These are phyloP conservation scores for Rhypophila decipiens DNA, from an alignment of 495 filamentous ascomycete genomes.

Conservation along the genomic window DNA sequence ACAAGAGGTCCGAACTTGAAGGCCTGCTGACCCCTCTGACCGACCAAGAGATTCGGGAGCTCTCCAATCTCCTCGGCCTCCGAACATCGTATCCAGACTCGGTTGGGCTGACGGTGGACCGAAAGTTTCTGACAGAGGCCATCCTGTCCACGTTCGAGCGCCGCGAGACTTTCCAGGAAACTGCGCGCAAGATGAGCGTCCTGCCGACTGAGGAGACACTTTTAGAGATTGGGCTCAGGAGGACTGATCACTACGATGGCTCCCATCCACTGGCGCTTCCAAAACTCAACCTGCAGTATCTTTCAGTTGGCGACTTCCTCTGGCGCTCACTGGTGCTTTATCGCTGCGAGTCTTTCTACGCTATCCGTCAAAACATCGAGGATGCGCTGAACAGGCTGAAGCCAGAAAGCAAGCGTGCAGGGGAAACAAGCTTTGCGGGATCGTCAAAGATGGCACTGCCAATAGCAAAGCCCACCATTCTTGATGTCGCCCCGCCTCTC, in stretches of 20 bases:
- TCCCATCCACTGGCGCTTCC: slow-evolving; percentile 85
- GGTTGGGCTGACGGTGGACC: slow-evolving; percentile 52
- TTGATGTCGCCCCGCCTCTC: slow-evolving; percentile 76
- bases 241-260: slow-evolving; percentile 86
- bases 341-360: slow-evolving; percentile 88
- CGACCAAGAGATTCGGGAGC: slow-evolving; percentile 62
- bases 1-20: slow-evolving; percentile 70
- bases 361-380: slow-evolving; percentile 86
- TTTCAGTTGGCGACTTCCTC: slow-evolving; percentile 91
- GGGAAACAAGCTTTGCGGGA: slow-evolving; percentile 67
- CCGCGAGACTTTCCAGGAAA: slow-evolving; percentile 77
- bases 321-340: slow-evolving; percentile 89
- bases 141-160: slow-evolving; percentile 73
- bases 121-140: slow-evolving; percentile 67
- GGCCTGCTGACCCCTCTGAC: slow-evolving; percentile 65
- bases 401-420: slow-evolving; percentile 57
- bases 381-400: slow-evolving; percentile 70
- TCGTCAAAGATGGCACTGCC: slow-evolving; percentile 89
- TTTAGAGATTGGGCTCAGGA: slow-evolving; percentile 77
- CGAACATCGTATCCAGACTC: slow-evolving; percentile 73
- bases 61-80: slow-evolving; percentile 68
- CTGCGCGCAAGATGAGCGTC: slow-evolving; percentile 59
- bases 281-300: slow-evolving; percentile 92
- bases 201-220: slow-evolving; percentile 78
- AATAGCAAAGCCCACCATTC: slow-evolving; percentile 77